Base-by-base conservation (phyloP, 306 rosid species). In the Acacia acuminata region DNA sequence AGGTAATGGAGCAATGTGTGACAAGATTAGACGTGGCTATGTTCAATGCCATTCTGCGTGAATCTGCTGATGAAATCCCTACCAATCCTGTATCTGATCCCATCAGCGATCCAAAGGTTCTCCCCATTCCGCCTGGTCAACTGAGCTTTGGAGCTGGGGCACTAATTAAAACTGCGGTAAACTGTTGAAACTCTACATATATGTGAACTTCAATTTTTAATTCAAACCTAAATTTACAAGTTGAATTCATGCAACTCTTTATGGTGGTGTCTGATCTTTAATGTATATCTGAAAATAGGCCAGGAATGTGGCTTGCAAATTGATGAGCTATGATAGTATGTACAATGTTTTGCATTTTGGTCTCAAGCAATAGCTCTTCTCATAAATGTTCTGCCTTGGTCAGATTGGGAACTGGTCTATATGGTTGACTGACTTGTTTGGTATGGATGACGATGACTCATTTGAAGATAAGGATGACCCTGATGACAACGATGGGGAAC, bases 351-450 rank as follows among this genome's bases (percentile, higher is more conserved):
- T 14, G 1, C 65, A 3, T 24, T 47, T 17, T 20, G 34, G 10
- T 27, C 60, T 64, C 36, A 25, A 65, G 71, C 73, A 76, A 77
- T 32, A 36, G 32, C 27, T 69, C 36, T 77, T 76, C 43, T 25
- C 8, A 19, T n/a, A 15, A 77, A 42, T 85, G 86, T 65, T 77
- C 40, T 84, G 56, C 27, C 84, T 74, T 73, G 55, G 66, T 82
- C 84, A 96, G 99, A 92, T 96, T 84, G 99, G 99, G 74, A 94
- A 91, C 94, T 96, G 99, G 99, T 96, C 98, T 38, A 90, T 92
- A 85, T 96, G 98, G 98, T 74, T 96, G 83, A 92, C 96, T 7
- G 96, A 92, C 84, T 83, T 92, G 73, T 94, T 92, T 81, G 99
- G 87, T 47, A 85, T 91, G 73, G 98, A 96, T 22, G 93, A 92